Conservation (phyloP, 2,329 filamentous ascomycete genomes). For the Aspergillus candidus region DNA sequence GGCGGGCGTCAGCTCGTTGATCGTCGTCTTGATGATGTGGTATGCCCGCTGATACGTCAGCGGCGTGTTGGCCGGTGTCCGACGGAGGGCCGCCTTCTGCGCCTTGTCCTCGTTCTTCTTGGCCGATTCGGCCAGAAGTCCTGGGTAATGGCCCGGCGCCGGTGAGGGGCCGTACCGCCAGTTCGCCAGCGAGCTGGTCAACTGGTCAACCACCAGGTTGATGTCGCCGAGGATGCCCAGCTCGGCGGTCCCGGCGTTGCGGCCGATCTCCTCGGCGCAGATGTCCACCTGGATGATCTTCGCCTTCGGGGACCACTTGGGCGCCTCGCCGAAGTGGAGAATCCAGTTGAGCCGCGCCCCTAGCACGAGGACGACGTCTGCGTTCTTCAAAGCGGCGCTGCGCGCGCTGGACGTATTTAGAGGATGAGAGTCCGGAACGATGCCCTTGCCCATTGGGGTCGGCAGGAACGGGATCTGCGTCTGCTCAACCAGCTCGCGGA, state of each 20-base stretch:
- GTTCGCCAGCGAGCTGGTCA: constrained; percentile 35
- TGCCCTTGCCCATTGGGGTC: constrained; percentile 55
- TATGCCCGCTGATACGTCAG: constrained; percentile 50
- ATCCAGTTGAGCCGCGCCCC: constrained; percentile 56
- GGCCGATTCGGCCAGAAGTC: constrained; percentile 24
- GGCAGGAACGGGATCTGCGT: constrained; percentile 52
- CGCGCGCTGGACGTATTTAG: constrained; percentile 50
- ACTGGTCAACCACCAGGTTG: constrained; percentile 43
- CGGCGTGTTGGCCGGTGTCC: constrained; percentile 29
- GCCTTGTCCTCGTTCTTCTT: constrained; percentile 46
- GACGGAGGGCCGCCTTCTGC: constrained; percentile 36
- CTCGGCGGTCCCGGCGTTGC: constrained; percentile 44
- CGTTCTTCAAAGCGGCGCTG: constrained; percentile 47
- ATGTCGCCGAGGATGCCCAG: constrained; percentile 50
- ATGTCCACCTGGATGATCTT: constrained; percentile 54
- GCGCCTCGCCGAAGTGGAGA: constrained; percentile 50
- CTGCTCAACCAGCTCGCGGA: constrained; percentile 42
- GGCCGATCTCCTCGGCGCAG: constrained; percentile 49
- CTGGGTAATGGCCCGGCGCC: constrained; percentile 25
- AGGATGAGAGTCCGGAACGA: constrained; percentile 49
- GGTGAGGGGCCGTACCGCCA: constrained; percentile 41
- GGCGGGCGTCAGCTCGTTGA: constrained; percentile 43
- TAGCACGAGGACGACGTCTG: constrained; percentile 51
- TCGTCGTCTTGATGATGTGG: constrained; percentile 46
- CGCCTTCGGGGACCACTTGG: constrained; percentile 47